phyloP scores from a whole-genome alignment of 2,329 filamentous ascomycete genomes.

The Neonectria neomacrospora region DNA sequence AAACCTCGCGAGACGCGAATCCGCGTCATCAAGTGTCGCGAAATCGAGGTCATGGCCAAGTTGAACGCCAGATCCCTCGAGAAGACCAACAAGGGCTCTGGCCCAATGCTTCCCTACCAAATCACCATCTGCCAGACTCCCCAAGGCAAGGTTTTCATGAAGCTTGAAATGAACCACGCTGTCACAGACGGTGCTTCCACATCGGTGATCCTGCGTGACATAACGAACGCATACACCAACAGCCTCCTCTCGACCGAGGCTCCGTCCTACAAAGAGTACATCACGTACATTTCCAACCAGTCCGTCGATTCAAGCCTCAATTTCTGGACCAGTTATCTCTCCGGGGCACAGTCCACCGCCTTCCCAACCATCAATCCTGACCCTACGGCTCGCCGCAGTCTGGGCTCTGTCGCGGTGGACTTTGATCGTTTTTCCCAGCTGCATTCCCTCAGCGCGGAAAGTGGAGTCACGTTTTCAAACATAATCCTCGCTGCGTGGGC shows the following conservation, averaged over 20 bases:
- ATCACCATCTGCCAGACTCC: slow-evolving; percentile 40
- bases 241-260: neutral
- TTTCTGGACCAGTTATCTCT: slow-evolving; percentile 37
- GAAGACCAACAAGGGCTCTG: slow-evolving; percentile 26
- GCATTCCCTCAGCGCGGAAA: neutral
- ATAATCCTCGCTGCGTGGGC: slow-evolving; percentile 65
- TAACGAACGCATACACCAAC: slow-evolving; percentile 43
- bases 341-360: neutral
- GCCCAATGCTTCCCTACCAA: slow-evolving; percentile 36
- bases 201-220: slow-evolving; percentile 44
- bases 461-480: slow-evolving; percentile 59
- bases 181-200: slow-evolving; percentile 50
- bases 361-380: slow-evolving; percentile 9
- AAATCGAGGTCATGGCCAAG: slow-evolving; percentile 41
- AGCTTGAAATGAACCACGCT: slow-evolving; percentile 50
- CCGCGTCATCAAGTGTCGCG: slow-evolving; percentile 29
- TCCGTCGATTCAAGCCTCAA: slow-evolving; percentile 20
- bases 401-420: slow-evolving; percentile 14
- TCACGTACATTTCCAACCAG: slow-evolving; percentile 28
- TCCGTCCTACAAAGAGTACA: slow-evolving; percentile 34
- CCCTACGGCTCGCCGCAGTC: neutral
- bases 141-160: neutral
- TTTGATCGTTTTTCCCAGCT: slow-evolving; percentile 11
- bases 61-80: slow-evolving; percentile 33
- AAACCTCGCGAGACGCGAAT: slow-evolving; percentile 13